Evolutionary conservation across 2,329 filamentous ascomycete species (phyloP).

Genomic region (Fusarium heterosporum): DNA sequence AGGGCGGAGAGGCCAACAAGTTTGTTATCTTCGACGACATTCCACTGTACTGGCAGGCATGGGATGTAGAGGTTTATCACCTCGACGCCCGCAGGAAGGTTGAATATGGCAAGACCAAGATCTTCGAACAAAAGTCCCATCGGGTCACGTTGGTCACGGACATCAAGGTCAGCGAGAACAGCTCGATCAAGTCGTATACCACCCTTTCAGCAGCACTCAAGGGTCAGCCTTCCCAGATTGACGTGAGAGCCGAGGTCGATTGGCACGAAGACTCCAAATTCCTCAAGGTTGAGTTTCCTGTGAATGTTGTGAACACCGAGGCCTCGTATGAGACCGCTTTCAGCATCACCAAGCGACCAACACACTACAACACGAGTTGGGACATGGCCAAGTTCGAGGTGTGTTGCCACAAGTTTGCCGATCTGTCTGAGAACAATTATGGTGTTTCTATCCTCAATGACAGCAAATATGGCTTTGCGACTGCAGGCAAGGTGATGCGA

Average conservation of each 20-base stretch:
- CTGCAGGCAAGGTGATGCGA: slow-evolving; percentile 88
- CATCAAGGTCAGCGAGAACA: slow-evolving; percentile 87
- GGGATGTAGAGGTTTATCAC: slow-evolving; percentile 98
- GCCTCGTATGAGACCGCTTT: slow-evolving; percentile 96
- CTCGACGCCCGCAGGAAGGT: slow-evolving; percentile 87
- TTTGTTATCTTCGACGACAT: slow-evolving; percentile 97
- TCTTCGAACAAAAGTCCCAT: slow-evolving; percentile 78
- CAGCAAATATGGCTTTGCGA: slow-evolving; percentile 96
- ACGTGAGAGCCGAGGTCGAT: slow-evolving; percentile 87
- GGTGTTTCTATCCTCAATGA: slow-evolving; percentile 95
- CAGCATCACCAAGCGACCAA: slow-evolving; percentile 87
- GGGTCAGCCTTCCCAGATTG: slow-evolving; percentile 72
- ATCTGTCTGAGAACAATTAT: slow-evolving; percentile 87
- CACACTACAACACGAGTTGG: slow-evolving; percentile 97
- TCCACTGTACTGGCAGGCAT: slow-evolving; percentile 95
- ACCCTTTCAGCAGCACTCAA: slow-evolving; percentile 77
- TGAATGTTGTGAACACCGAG: slow-evolving; percentile 89
- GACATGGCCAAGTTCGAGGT: slow-evolving; percentile 99
- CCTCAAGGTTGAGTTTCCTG: slow-evolving; percentile 98
- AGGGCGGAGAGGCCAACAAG: slow-evolving; percentile 84
- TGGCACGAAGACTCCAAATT: slow-evolving; percentile 99
- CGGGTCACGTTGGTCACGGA: slow-evolving; percentile 85
- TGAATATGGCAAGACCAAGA: slow-evolving; percentile 72
- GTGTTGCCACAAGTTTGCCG: slow-evolving; percentile 94
- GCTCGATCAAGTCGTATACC: slow-evolving; percentile 87